Evolutionary conservation across 2,329 filamentous ascomycete species (phyloP).

Genomic region (Trichoderma arundinaceum): DNA sequence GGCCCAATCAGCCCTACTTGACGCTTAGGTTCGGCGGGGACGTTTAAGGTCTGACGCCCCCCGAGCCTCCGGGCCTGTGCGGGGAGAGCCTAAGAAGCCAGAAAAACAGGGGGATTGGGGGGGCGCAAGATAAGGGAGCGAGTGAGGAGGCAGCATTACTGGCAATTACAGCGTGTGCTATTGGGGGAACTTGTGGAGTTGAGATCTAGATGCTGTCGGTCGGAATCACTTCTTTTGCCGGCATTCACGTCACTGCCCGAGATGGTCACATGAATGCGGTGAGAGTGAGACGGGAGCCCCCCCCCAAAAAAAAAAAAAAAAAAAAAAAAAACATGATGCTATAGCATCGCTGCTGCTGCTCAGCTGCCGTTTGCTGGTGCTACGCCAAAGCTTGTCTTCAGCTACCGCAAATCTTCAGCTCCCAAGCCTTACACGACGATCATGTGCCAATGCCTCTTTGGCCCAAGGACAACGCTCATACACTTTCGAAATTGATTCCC

Average conservation of each 20-base stretch:
- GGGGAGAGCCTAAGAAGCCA: background rate
- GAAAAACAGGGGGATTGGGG: background rate
- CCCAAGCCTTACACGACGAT: too few species aligned
- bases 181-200: constrained; percentile 13
- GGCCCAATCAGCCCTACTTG: constrained; percentile 27
- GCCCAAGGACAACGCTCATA: too few species aligned
- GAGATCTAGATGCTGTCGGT: constrained; percentile 16
- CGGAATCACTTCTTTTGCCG: background rate
- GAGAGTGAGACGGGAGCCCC: too few species aligned
- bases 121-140: background rate
- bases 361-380: too few species aligned
- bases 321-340: too few species aligned
- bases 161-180: background rate
- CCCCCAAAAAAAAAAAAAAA: too few species aligned
- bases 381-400: too few species aligned
- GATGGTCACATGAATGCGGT: too few species aligned
- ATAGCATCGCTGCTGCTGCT: too few species aligned
- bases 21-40: constrained; percentile 30
- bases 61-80: constrained; percentile 13
- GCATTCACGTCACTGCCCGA: background rate
- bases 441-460: too few species aligned
- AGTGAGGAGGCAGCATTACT: background rate
- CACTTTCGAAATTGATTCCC: too few species aligned
- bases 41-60: constrained; percentile 10
- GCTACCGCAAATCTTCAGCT: too few species aligned